Evolutionary conservation across 1,139 yeast genomes (phyloP).

Genomic region (Lodderomyces orthopsilosis): DNA sequence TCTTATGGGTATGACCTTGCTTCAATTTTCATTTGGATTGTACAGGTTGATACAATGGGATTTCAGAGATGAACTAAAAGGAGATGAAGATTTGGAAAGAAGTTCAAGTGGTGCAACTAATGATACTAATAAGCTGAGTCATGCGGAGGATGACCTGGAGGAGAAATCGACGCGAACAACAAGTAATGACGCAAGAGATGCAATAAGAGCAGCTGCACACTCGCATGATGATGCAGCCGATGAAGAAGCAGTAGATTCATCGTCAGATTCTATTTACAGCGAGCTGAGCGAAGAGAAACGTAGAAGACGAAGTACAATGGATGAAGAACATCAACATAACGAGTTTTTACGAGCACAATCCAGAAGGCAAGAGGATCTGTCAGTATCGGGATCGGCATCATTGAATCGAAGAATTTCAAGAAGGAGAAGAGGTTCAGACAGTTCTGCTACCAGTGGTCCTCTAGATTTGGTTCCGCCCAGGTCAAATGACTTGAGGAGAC

Average conservation of each 20-base stretch:
- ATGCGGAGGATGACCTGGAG: background rate
- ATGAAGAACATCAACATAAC: conserved; percentile 18
- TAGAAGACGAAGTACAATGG: conserved; percentile 4
- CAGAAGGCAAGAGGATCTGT: background rate
- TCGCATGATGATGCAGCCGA: background rate
- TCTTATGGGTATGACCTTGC: conserved; percentile 65
- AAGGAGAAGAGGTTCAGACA: conserved; percentile 14
- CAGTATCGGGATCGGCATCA: background rate
- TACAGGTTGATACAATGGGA: conserved; percentile 71
- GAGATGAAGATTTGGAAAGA: conserved; percentile 6
- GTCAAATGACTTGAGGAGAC: conserved; percentile 36
- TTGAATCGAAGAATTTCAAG: conserved; percentile 9
- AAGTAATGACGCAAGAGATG: background rate
- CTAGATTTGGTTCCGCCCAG: conserved; percentile 23
- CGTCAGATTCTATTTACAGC: background rate
- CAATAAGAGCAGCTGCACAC: background rate
- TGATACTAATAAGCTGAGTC: background rate
- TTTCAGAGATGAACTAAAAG: conserved; percentile 38
- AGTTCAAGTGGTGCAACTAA: conserved; percentile 4
- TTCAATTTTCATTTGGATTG: conserved; percentile 76
- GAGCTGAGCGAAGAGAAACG: conserved; percentile 6
- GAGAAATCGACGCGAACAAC: background rate
- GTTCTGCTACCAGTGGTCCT: conserved; percentile 13
- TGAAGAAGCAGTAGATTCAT: background rate
- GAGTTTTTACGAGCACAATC: conserved; percentile 18